Conservation (phyloP, 176 grass and related monocot species). For the Oryza glumipatula region DNA sequence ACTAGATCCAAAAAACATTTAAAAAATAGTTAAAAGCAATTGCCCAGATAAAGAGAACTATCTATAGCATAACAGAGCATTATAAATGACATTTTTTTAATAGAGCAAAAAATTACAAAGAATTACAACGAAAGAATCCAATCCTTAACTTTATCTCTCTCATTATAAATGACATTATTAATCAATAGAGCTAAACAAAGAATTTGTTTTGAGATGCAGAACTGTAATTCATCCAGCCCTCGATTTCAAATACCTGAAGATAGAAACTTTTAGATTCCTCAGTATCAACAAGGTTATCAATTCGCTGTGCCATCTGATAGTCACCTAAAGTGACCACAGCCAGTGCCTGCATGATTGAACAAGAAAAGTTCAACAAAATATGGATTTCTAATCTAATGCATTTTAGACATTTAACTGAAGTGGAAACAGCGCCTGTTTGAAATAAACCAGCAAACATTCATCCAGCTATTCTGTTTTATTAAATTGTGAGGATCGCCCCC, state of each 20-base stretch:
- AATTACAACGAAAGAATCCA: not conserved
- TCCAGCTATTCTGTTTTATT: not conserved
- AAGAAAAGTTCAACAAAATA: conserved; percentile 28
- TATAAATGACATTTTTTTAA: conserved; percentile 1
- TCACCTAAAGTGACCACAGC: conserved; percentile 94
- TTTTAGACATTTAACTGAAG: not conserved
- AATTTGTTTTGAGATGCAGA: not conserved
- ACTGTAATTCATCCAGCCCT: conserved; percentile 26
- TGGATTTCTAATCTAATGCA: conserved; percentile 6
- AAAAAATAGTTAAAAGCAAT: not conserved
- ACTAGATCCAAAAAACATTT: not conserved
- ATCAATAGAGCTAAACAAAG: not conserved
- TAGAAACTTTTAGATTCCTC: conserved; percentile 94
- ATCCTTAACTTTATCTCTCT: too few relatives aligned
- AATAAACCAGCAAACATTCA: conserved; percentile 25
- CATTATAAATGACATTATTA: conserved; percentile 6
- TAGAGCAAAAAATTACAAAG: not conserved
- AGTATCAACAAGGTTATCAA: conserved; percentile 92
- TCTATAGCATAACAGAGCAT: not conserved
- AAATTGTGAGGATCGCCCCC: not conserved
- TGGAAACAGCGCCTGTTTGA: conserved; percentile 7
- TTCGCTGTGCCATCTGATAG: conserved; percentile 97
- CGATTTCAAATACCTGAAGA: conserved; percentile 72
- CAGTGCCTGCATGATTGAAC: conserved; percentile 64
- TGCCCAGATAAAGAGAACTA: not conserved